phyloP scores from a whole-genome alignment of 352 stramenopile species.

The Phytophthora tubulina region DNA sequence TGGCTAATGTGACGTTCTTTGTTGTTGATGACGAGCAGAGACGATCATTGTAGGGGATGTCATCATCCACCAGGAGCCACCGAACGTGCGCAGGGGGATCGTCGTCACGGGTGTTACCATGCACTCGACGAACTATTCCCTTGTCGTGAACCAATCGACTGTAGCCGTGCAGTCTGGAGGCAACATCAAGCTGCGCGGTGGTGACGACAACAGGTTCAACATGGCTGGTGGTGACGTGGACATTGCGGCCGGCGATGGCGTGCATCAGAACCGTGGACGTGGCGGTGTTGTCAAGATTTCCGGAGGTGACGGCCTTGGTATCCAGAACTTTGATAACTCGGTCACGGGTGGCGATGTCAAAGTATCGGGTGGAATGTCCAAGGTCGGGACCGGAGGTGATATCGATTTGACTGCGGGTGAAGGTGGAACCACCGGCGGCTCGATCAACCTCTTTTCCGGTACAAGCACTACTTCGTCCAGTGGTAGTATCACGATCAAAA shows the following conservation, averaged over 20 bases:
- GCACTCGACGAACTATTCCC: slow-evolving; percentile 47
- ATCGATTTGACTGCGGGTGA: slow-evolving; percentile 58
- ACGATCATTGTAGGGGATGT: slow-evolving; percentile 66
- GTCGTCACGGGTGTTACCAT: slow-evolving; percentile 50
- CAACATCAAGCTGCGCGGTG: slow-evolving; percentile 62
- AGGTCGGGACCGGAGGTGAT: slow-evolving; percentile 67
- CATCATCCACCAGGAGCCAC: slow-evolving; percentile 57
- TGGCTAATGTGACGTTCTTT: slow-evolving; percentile 26
- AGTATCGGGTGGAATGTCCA: slow-evolving; percentile 72
- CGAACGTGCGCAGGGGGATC: slow-evolving; percentile 50
- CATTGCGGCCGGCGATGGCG: slow-evolving; percentile 72
- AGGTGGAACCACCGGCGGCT: slow-evolving; percentile 58
- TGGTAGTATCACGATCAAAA: slow-evolving; percentile 60
- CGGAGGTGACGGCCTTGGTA: slow-evolving; percentile 75
- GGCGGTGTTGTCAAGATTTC: slow-evolving; percentile 79
- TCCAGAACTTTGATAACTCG: slow-evolving; percentile 77
- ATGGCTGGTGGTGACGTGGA: slow-evolving; percentile 60
- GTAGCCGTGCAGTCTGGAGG: slow-evolving; percentile 58
- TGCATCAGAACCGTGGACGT: slow-evolving; percentile 80
- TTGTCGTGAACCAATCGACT: slow-evolving; percentile 53
- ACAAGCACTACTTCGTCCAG: slow-evolving; percentile 50
- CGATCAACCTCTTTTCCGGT: slow-evolving; percentile 59
- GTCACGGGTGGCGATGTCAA: slow-evolving; percentile 78
- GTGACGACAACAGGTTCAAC: slow-evolving; percentile 79
- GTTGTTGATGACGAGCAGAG: slow-evolving; percentile 47